These are phyloP conservation scores for Pisolithus marmoratus DNA, from an alignment of 768 basidiomycete species.

Conservation along the genomic window DNA sequence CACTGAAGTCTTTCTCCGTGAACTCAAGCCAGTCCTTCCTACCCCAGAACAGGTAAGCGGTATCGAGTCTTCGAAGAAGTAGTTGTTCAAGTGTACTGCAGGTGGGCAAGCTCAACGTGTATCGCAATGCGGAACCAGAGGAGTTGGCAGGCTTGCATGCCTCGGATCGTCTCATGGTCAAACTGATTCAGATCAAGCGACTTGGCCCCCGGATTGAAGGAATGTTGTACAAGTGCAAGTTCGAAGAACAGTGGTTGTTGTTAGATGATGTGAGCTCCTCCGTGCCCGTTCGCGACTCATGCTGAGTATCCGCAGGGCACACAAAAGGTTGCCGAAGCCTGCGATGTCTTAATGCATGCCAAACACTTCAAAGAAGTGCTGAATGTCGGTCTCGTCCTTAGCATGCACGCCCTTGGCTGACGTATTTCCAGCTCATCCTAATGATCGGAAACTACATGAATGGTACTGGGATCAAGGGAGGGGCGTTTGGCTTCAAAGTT, in stretches of 20 bases:
- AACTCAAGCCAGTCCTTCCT: conserved; percentile 82
- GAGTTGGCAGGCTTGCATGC: conserved; percentile 88
- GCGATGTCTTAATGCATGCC: conserved; percentile 74
- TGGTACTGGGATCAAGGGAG: conserved; percentile 91
- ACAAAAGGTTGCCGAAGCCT: conserved; percentile 75
- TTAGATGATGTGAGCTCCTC: conserved; percentile 63
- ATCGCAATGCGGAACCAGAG: conserved; percentile 79
- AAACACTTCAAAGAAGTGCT: conserved; percentile 85
- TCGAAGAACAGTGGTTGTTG: conserved; percentile 79
- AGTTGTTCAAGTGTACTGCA: conserved; percentile 20
- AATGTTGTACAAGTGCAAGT: conserved; percentile 91
- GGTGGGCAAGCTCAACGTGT: conserved; percentile 87
- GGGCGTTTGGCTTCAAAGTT: conserved; percentile 94
- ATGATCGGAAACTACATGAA: conserved; percentile 99
- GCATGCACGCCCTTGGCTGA: neutral
- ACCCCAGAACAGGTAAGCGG: conserved; percentile 76
- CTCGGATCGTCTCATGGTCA: conserved; percentile 95
- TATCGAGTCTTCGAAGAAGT: neutral
- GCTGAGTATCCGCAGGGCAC: conserved; percentile 51
- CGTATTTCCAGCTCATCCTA: conserved; percentile 64
- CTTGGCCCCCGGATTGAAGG: conserved; percentile 83
- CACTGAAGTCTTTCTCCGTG: conserved; percentile 83
- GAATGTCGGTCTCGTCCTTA: conserved; percentile 47
- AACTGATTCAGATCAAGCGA: conserved; percentile 90
- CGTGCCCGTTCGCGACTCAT: neutral